These are phyloP conservation scores for Apophysomyces elegans DNA, from an alignment of 371 early-diverging fungal species.

Conservation along the genomic window DNA sequence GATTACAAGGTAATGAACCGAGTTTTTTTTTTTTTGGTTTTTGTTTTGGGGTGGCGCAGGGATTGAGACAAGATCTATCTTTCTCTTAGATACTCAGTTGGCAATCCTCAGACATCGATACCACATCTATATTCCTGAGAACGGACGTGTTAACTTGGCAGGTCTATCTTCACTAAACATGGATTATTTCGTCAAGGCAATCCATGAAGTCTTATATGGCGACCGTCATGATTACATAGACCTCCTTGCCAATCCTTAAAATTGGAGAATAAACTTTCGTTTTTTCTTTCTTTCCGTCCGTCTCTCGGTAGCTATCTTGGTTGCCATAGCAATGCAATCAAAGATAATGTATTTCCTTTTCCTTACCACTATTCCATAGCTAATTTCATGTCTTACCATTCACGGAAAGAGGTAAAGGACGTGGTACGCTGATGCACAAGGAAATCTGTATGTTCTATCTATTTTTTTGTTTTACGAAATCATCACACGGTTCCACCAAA, in stretches of 20 bases:
- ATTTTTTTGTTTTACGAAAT: too few species aligned
- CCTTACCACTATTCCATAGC: too few species aligned
- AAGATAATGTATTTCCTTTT: too few species aligned
- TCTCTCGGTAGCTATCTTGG: too few species aligned
- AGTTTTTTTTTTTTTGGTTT: neutral
- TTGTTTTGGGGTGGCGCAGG: slow-evolving; percentile 16
- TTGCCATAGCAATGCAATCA: too few species aligned
- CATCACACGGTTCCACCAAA: too few species aligned
- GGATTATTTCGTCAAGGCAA: slow-evolving; percentile 70
- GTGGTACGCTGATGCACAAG: too few species aligned
- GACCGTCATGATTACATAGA: neutral
- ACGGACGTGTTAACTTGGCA: slow-evolving; percentile 90
- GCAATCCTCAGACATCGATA: slow-evolving; percentile 68
- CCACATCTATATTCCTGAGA: slow-evolving; percentile 84
- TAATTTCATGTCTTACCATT: too few species aligned
- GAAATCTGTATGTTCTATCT: too few species aligned
- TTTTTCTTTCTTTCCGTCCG: too few species aligned
- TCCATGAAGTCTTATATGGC: slow-evolving; percentile 63
- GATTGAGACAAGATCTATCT: slow-evolving; percentile 14
- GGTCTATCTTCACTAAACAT: slow-evolving; percentile 80
- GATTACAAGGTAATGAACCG: slow-evolving; percentile 50
- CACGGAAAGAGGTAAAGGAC: too few species aligned
- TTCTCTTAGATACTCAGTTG: slow-evolving; percentile 51
- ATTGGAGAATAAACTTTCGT: too few species aligned
- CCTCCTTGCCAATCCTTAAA: neutral